Evolutionary conservation across 495 filamentous ascomycete species (phyloP).

Genomic region (Pseudoneurospora amorphoporcata): DNA sequence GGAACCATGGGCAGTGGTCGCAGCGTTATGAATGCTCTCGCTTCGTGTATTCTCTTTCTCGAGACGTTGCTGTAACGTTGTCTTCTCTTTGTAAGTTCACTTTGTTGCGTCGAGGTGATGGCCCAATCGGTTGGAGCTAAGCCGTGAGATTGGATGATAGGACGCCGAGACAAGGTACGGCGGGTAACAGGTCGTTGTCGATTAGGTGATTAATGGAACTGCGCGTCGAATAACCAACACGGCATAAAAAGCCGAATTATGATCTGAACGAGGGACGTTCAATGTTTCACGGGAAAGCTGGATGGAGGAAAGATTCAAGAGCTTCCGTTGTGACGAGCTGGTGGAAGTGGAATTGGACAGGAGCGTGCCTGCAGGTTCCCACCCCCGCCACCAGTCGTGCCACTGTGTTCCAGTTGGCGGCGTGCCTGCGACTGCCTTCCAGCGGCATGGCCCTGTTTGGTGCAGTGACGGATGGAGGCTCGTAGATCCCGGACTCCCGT

Average conservation of each 20-base stretch:
- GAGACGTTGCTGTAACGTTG: neutral
- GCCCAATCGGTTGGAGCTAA: neutral
- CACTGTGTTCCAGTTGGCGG: slow-evolving; percentile 4
- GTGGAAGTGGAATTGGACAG: neutral
- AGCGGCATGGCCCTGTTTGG: neutral
- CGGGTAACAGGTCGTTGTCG: neutral
- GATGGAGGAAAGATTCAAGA: neutral
- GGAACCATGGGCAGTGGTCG: neutral
- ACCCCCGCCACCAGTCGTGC: neutral
- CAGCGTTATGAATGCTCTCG: neutral
- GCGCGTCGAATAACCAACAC: neutral
- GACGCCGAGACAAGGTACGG: neutral
- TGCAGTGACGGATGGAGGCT: neutral
- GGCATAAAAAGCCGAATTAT: neutral
- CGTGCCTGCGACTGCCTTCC: neutral
- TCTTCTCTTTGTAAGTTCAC: neutral
- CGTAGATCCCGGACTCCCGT: neutral
- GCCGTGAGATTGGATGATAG: neutral
- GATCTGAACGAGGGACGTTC: neutral
- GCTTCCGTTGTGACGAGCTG: neutral
- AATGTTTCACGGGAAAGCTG: neutral
- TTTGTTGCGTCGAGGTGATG: neutral
- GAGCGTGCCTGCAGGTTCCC: neutral
- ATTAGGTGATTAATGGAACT: neutral
- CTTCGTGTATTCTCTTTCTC: neutral